A percentile compares a stretch with the other conserved stretches of the same genome.
phyloP scores from a whole-genome alignment of 805 yeast genomes.

The Teunomyces tritomae region DNA sequence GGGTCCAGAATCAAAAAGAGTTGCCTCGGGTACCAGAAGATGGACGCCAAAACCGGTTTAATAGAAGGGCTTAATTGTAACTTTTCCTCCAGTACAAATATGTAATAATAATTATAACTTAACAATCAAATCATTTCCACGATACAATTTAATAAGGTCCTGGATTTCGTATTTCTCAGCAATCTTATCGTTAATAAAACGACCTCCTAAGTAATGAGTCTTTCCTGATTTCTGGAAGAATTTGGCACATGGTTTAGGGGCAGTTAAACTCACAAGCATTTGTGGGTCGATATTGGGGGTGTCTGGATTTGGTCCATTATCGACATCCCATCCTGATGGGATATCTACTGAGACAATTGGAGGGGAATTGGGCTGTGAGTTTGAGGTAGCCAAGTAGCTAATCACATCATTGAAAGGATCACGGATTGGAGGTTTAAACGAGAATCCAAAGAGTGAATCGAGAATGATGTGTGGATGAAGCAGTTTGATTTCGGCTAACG shows the following conservation, averaged over 20 bases:
- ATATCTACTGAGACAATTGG: constrained; percentile 84
- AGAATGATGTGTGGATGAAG: constrained; percentile 36
- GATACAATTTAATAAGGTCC: constrained; percentile 30
- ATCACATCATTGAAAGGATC: constrained; percentile 62
- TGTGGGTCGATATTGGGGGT: constrained; percentile 53
- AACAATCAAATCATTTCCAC: constrained; percentile 36
- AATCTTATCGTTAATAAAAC: constrained; percentile 67
- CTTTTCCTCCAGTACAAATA: not conserved
- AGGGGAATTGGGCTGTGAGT: constrained; percentile 39
- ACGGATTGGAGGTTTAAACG: constrained; percentile 85
- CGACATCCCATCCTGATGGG: constrained; percentile 98
- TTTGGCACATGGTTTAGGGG: constrained; percentile 86
- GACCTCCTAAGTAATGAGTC: constrained; percentile 82
- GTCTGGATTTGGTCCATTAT: constrained; percentile 61
- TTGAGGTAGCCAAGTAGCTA: constrained; percentile 19
- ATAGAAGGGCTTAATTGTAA: not conserved
- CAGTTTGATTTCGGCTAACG: constrained; percentile 30
- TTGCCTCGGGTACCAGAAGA: not conserved
- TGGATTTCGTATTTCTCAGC: constrained; percentile 74
- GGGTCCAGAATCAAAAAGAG: not conserved
- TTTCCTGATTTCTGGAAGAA: constrained; percentile 30
- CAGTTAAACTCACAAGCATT: constrained; percentile 79
- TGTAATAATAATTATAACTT: constrained; percentile 20
- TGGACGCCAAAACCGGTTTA: constrained; percentile 2
- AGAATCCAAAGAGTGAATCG: constrained; percentile 91